Evolutionary conservation across 2,329 filamentous ascomycete species (phyloP), one percentile per base, ranked within the genome.

Genomic region (Didymella pinodella): DNA sequence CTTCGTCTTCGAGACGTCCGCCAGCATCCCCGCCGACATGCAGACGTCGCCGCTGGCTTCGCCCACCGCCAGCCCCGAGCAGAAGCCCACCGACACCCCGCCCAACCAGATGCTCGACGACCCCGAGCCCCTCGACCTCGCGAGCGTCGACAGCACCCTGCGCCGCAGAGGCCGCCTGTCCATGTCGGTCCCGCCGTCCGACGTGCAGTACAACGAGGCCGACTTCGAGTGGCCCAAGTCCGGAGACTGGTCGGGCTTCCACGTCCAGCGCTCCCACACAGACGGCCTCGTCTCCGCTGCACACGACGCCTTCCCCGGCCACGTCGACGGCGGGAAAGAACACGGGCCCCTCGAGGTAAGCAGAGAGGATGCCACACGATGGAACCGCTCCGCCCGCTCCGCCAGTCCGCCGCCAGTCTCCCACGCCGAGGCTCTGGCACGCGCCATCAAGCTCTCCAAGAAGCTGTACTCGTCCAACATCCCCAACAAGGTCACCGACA

Each of bases 1-100:
- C 81, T 99, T 99, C 78, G 93, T 99, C 64, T 98, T 99, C 73
- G 93, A 98, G 80, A 99, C 95, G 8, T 90, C 89, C 52, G 92
- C 94, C 67, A 90, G 88, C 70, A 95, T 99, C 59, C 95, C 95
- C n/a, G 90, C 91, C 76, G 92, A 90, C 56, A 82, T 98, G 73
- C 95, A 98, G 80, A 99, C 95, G 1, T 98, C 94, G 47, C 95
- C 95, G 32, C 83, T 98, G 51, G 91, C 96, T 50, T 97, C 93
- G 25, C 95, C 95, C 5, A 90, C 88, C n/a, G 86, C 87, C 53
- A 97, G 93, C 72, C 95, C 95, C 20, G 86, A 81, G 61, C 68
- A 87, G n/a, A 81, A 90, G 40, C 77, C 81, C 18, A 75, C 82
- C 3, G 77, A 85, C 64, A 64, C 75, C n/a, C 69, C 78, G 4